phyloP scores from a whole-genome alignment of 441 rosid species.

The Euphorbia corollata region DNA sequence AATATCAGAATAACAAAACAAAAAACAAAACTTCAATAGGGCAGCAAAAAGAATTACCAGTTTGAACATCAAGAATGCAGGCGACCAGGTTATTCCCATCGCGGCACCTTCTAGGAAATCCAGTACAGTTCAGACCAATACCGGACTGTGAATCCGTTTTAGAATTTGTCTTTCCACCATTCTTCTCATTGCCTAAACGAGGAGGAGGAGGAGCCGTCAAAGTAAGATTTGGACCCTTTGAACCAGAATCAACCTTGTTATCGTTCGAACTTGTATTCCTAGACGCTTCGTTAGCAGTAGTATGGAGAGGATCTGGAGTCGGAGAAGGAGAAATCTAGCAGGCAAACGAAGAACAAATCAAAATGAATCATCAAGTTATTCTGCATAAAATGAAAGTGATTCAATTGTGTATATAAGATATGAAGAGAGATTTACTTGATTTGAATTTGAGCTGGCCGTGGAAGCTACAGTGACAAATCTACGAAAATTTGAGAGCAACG shows the following conservation, averaged over 20 bases:
- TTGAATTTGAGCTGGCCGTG: slow-evolving; percentile 17
- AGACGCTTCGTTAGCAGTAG: slow-evolving; percentile 16
- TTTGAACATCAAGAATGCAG: slow-evolving; percentile 42
- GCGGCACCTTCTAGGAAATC: slow-evolving; percentile 30
- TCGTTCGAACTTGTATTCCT: slow-evolving; percentile 21
- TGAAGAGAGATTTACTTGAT: slow-evolving; percentile 31
- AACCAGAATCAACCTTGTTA: slow-evolving; percentile 18
- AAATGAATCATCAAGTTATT: slow-evolving; percentile 8
- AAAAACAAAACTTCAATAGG: slow-evolving; percentile 1
- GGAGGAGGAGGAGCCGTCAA: slow-evolving; percentile 27
- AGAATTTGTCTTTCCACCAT: slow-evolving; percentile 11
- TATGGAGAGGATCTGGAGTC: slow-evolving; percentile 22
- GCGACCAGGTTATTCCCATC: slow-evolving; percentile 36
- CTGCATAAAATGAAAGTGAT: background rate
- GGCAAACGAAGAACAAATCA: slow-evolving; percentile 15
- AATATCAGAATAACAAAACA: background rate
- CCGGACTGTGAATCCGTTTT: background rate
- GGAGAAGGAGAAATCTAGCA: slow-evolving; percentile 39
- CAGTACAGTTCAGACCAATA: slow-evolving; percentile 33
- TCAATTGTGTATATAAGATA: slow-evolving; percentile 1
- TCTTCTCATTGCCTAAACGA: slow-evolving; percentile 17
- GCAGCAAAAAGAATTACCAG: slow-evolving; percentile 32
- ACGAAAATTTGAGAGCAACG: slow-evolving; percentile 24
- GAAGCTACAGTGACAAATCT: slow-evolving; percentile 30
- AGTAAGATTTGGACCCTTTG: slow-evolving; percentile 18